Evolutionary conservation across 805 yeast genomes (phyloP).

Genomic region (Candida ulmi): DNA sequence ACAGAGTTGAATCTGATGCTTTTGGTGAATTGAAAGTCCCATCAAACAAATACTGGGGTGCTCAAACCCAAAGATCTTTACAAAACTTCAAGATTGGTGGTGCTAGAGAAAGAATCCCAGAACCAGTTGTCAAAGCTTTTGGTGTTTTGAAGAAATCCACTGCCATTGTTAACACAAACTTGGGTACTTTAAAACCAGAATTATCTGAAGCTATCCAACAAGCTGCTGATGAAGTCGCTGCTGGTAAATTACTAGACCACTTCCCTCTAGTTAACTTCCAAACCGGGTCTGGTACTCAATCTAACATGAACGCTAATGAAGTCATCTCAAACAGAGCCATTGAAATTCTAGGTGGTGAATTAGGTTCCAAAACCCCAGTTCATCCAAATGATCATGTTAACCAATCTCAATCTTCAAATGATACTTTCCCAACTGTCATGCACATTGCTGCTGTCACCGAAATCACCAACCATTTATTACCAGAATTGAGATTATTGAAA

Average conservation of each 20-base stretch:
- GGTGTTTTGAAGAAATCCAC: conserved; percentile 94
- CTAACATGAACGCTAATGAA: conserved; percentile 98
- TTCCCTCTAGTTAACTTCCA: conserved; percentile 98
- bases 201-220: conserved; percentile 78
- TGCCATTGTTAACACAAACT: conserved; percentile 78
- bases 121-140: conserved; percentile 84
- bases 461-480: conserved; percentile 68
- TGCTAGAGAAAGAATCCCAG: conserved; percentile 82
- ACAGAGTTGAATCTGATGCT: conserved; percentile 85
- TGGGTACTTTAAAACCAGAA: conserved; percentile 82
- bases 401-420: conserved; percentile 98
- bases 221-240: conserved; percentile 93
- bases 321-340: conserved; percentile 98
- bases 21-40: conserved; percentile 95
- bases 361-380: conserved; percentile 90
- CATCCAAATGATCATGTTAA: conserved; percentile 99
- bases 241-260: conserved; percentile 87
- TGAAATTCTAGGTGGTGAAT: conserved; percentile 86
- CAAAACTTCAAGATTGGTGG: conserved; percentile 97
- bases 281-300: conserved; percentile 98
- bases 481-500: conserved; percentile 73
- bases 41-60: conserved; percentile 89
- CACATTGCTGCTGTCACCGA: conserved; percentile 97
- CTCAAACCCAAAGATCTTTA: conserved; percentile 92
- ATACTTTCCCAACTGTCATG: conserved; percentile 99